Conservation (phyloP, 306 rosid species). For the Prunus dulcis region DNA sequence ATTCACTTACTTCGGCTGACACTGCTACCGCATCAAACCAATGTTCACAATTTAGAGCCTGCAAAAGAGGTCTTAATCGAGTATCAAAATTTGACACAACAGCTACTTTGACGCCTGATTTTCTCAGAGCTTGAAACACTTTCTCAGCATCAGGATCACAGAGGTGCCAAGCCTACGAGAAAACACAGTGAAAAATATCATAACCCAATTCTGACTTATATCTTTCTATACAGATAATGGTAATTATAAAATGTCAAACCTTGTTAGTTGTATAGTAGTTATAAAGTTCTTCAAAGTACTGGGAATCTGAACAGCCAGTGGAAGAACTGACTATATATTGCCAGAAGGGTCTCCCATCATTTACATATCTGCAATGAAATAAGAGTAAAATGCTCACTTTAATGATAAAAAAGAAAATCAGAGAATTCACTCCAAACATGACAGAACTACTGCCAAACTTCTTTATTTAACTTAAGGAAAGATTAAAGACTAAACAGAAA, state of each 20-base stretch:
- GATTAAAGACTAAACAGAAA: not conserved
- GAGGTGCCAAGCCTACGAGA: slow-evolving; percentile 90
- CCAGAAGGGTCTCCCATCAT: slow-evolving; percentile 96
- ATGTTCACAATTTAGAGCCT: slow-evolving; percentile 69
- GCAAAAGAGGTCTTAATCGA: slow-evolving; percentile 78
- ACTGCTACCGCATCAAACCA: slow-evolving; percentile 99
- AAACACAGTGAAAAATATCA: slow-evolving; percentile 16
- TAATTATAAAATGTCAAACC: slow-evolving; percentile 37
- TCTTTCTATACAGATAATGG: not conserved
- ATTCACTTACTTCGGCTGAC: slow-evolving; percentile 76
- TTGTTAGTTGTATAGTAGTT: slow-evolving; percentile 79
- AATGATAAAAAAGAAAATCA: not conserved
- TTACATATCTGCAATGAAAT: slow-evolving; percentile 70
- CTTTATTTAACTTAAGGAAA: not conserved
- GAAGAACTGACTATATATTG: slow-evolving; percentile 88
- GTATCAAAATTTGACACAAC: slow-evolving; percentile 92
- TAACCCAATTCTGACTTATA: not conserved
- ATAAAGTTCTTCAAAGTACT: slow-evolving; percentile 92
- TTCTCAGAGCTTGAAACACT: slow-evolving; percentile 65
- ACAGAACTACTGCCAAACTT: not conserved
- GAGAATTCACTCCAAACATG: slow-evolving; percentile 3
- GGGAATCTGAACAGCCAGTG: slow-evolving; percentile 91
- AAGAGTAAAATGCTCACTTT: not conserved
- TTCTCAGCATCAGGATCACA: slow-evolving; percentile 80
- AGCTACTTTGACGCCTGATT: slow-evolving; percentile 81